Percentiles rank a stretch among this genome's conserved stretches.
These are phyloP conservation scores for Rhizodiscina lignyota DNA, from an alignment of 495 filamentous ascomycete genomes.

Conservation along the genomic window DNA sequence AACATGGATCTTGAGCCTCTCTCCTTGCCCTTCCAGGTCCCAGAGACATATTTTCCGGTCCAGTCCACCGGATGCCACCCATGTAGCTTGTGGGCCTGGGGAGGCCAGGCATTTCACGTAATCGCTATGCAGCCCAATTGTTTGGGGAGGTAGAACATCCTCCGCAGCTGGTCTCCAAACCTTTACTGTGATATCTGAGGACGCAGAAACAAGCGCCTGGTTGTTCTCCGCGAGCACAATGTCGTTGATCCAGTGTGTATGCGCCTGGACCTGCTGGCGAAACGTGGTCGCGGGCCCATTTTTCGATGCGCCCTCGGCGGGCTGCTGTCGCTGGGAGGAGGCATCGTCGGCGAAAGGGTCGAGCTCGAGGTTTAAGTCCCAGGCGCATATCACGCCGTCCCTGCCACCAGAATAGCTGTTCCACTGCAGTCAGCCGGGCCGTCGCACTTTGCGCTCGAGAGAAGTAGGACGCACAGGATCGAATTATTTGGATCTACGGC, in stretches of 20 bases:
- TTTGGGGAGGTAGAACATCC: slow-evolving; percentile 47
- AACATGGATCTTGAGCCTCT: slow-evolving; percentile 70
- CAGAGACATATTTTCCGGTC: slow-evolving; percentile 85
- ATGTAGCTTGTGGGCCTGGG: slow-evolving; percentile 49
- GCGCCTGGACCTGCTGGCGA: slow-evolving; percentile 82
- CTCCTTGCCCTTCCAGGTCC: slow-evolving; percentile 78
- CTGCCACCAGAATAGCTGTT: slow-evolving; percentile 84
- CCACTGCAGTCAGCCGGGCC: neutral
- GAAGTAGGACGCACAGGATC: slow-evolving; percentile 46
- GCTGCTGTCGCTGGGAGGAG: slow-evolving; percentile 2
- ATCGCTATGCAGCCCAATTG: slow-evolving; percentile 85
- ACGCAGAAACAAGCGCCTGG: slow-evolving; percentile 76
- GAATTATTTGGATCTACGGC: slow-evolving; percentile 70
- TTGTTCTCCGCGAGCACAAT: slow-evolving; percentile 74
- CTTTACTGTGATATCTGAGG: slow-evolving; percentile 88
- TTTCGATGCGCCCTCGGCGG: slow-evolving; percentile 21
- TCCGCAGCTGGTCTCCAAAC: slow-evolving; percentile 80
- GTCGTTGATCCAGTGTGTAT: slow-evolving; percentile 98
- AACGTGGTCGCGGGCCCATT: slow-evolving; percentile 41
- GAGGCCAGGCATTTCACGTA: slow-evolving; percentile 91
- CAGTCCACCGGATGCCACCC: slow-evolving; percentile 93
- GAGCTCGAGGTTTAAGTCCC: slow-evolving; percentile 61
- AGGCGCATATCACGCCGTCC: slow-evolving; percentile 91
- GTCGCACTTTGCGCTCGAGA: too few relatives aligned
- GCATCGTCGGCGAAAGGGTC: slow-evolving; percentile 11